Base-by-base conservation (phyloP, 176 grass and related monocot genomes). In the Melocanna baccifera region DNA sequence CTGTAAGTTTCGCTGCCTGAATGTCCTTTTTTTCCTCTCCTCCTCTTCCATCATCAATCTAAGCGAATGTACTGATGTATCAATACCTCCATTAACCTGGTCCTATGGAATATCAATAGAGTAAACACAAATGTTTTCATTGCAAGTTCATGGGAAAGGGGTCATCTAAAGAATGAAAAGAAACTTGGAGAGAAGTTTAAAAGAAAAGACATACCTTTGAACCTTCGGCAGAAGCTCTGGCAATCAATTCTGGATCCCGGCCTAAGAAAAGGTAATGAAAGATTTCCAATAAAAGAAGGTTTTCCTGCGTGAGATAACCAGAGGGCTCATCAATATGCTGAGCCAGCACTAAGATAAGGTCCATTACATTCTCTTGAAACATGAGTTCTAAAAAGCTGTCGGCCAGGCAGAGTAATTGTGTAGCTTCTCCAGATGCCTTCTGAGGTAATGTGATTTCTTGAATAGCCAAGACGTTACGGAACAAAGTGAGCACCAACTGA, bases 281-380 rank as follows among this genome's bases (percentile, higher is more conserved):
- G 12, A 90, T 95, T 78, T 98, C 95, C 92, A 98, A 81, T 46
- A 98, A 81, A 86, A 98, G 95, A 65, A 95, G 75, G 82, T 93
- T 98, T 79, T 98, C 95, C 43, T 95, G 80, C 82, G 88, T 84
- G 66, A 98, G 87, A 90, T 87, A 95, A 91, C 89, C 95, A 65
- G 89, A 93, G 67, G 87, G 76, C 73, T 94, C 94, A 71, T 93
- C 83, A 66, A 95, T 83, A 87, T 98, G 91, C 80, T 98, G 95
- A 67, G 91, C 91, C 58, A 98, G 80, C 55, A 98, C 91, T 91
- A 98, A 91, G 74, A 98, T 98, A 78, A 98, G 53, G 76, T 98
- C 95, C 92, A 98, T 90, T 32, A 95, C 89, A 91, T 98, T 91
- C 86, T 98, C 95, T 88, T 95, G 85, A 86, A 98, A 98, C 85